phyloP scores from a whole-genome alignment of 208 protist species.

The Wallacemonas sp. region DNA sequence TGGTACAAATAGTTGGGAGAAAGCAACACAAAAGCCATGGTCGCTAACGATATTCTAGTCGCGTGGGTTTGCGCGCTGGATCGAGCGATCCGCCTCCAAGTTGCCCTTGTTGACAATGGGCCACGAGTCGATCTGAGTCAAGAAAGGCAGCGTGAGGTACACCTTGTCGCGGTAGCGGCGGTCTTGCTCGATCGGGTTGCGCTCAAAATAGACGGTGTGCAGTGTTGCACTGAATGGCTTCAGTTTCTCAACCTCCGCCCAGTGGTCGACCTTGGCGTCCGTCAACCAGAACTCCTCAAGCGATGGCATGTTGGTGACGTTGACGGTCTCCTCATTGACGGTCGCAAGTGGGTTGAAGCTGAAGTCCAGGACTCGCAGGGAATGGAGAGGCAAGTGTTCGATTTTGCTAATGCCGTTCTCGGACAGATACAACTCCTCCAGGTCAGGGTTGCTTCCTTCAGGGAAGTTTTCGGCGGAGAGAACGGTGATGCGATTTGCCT shows the following conservation, averaged over 20 bases:
- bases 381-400: slow-evolving; percentile 61
- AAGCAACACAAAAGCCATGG: no score
- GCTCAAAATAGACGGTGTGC: slow-evolving; percentile 87
- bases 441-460: slow-evolving; percentile 45
- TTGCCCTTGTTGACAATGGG: slow-evolving; percentile 85
- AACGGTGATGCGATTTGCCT: slow-evolving; percentile 84
- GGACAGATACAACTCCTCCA: slow-evolving; percentile 82
- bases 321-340: slow-evolving; percentile 71
- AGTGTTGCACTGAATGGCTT: slow-evolving; percentile 56
- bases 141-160: slow-evolving; percentile 79
- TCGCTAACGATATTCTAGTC: slow-evolving; percentile 3
- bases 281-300: slow-evolving; percentile 92
- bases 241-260: slow-evolving; percentile 82
- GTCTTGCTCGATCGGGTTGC: slow-evolving; percentile 90
- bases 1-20: no score
- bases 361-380: slow-evolving; percentile 66
- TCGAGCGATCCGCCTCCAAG: slow-evolving; percentile 74
- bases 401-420: slow-evolving; percentile 82
- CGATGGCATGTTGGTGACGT: slow-evolving; percentile 61
- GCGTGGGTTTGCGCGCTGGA: slow-evolving; percentile 36
- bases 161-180: slow-evolving; percentile 89
- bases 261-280: slow-evolving; percentile 81
- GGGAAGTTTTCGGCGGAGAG: slow-evolving; percentile 72
- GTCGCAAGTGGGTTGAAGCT: slow-evolving; percentile 82
- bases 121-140: slow-evolving; percentile 90